Evolutionary conservation across 2,329 filamentous ascomycete species (phyloP).

Genomic region (Ophiobolus disseminans): DNA sequence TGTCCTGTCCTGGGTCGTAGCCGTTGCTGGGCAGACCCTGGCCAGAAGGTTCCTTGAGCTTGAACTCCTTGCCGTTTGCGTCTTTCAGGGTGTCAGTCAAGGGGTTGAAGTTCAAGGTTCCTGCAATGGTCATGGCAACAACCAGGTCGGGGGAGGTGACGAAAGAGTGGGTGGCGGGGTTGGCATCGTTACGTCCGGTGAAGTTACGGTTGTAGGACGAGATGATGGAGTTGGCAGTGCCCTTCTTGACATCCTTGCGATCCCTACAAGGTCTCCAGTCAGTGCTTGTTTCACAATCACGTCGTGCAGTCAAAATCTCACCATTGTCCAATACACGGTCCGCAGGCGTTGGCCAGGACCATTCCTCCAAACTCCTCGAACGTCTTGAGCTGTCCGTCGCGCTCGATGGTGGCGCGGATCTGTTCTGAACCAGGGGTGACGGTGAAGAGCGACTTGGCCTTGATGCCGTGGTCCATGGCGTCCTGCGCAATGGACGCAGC

Average conservation of each 20-base stretch:
- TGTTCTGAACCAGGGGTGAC: constrained; percentile 97
- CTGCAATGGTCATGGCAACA: constrained; percentile 83
- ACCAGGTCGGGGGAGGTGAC: constrained; percentile 90
- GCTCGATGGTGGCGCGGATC: constrained; percentile 86
- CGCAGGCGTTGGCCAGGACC: constrained; percentile 94
- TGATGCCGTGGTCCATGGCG: constrained; percentile 88
- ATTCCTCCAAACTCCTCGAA: constrained; percentile 96
- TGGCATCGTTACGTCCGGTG: constrained; percentile 95
- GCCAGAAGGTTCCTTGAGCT: constrained; percentile 79
- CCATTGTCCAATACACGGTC: constrained; percentile 68
- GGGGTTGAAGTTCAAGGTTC: constrained; percentile 91
- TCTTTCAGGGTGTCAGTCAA: constrained; percentile 90
- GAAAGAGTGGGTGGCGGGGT: constrained; percentile 93
- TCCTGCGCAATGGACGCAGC: constrained; percentile 90
- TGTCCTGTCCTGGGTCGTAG: constrained; percentile 90
- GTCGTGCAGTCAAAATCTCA: too few species aligned
- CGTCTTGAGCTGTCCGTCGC: constrained; percentile 86
- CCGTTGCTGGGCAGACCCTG: constrained; percentile 79
- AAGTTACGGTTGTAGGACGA: constrained; percentile 99
- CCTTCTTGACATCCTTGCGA: constrained; percentile 91
- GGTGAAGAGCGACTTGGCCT: constrained; percentile 91
- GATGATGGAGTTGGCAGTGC: constrained; percentile 92
- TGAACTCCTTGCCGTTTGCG: constrained; percentile 96
- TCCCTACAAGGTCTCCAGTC: too few species aligned
- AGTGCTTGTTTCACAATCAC: too few species aligned